Conservation (phyloP, 192 early-diverging fungal species). For the Linnemannia hyalina region DNA sequence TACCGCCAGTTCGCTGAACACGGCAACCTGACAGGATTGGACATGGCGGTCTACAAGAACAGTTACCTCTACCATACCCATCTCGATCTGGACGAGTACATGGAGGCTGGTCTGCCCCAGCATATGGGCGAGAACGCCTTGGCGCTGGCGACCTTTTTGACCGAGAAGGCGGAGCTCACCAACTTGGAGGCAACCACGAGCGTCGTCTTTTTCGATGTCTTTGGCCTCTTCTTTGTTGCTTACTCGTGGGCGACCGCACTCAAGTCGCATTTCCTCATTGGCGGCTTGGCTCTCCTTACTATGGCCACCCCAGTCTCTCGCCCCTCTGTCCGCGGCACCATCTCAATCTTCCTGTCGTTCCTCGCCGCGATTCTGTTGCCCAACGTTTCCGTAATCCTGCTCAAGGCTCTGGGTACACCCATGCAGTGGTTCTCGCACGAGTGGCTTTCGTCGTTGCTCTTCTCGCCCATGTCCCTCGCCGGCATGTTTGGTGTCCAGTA, state of each 20-base stretch:
- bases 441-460: constrained; percentile 67
- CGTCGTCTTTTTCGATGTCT: constrained; percentile 75
- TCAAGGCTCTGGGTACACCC: constrained; percentile 50
- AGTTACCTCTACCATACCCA: constrained; percentile 82
- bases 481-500: constrained; percentile 65
- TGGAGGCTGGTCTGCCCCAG: constrained; percentile 74
- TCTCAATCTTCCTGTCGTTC: constrained; percentile 53
- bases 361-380: constrained; percentile 42
- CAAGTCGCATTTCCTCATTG: constrained; percentile 60
- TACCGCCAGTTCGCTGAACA: constrained; percentile 82
- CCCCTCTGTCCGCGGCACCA: constrained; percentile 41
- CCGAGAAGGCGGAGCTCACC: constrained; percentile 63
- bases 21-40: constrained; percentile 73
- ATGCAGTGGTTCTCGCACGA: constrained; percentile 78
- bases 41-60: constrained; percentile 83
- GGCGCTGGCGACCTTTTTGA: constrained; percentile 67
- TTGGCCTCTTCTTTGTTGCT: constrained; percentile 71
- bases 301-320: constrained; percentile 27
- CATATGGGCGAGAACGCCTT: constrained; percentile 80
- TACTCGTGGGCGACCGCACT: constrained; percentile 70
- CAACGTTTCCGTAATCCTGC: constrained; percentile 44
- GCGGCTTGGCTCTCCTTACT: constrained; percentile 37
- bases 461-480: constrained; percentile 61
- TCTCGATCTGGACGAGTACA: constrained; percentile 70
- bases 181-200: constrained; percentile 64